Evolutionary conservation across 202 grass and related monocot genomes (phyloP).

Genomic region (Schoenoplectus tabernaemontani): DNA sequence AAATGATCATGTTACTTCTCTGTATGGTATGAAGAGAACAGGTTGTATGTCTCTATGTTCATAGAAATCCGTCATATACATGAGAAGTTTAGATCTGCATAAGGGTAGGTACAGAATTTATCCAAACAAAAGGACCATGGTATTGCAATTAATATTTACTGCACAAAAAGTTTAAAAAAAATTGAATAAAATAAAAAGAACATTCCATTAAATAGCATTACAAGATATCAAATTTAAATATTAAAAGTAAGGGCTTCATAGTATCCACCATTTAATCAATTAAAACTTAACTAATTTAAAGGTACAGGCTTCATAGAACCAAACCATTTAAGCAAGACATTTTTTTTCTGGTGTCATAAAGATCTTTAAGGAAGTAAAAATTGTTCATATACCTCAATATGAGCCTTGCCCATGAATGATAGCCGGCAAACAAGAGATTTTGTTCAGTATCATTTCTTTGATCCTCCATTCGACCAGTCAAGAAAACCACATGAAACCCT

Average conservation of each 20-base stretch:
- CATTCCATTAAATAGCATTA: too few species aligned
- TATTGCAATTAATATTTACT: neutral
- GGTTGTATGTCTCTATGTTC: neutral
- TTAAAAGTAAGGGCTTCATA: too few species aligned
- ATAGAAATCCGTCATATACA: neutral
- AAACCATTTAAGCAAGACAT: too few species aligned
- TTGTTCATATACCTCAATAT: slow-evolving; percentile 57
- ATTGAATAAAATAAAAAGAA: neutral
- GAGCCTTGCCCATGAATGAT: slow-evolving; percentile 60
- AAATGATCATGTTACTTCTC: neutral
- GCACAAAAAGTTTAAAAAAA: neutral
- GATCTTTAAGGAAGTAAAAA: neutral
- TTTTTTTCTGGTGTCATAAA: neutral
- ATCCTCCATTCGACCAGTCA: slow-evolving; percentile 65
- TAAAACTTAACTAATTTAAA: too few species aligned
- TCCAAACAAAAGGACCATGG: neutral
- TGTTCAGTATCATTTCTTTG: slow-evolving; percentile 53
- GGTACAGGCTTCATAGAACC: too few species aligned
- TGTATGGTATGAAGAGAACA: neutral
- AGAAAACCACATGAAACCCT: slow-evolving; percentile 71
- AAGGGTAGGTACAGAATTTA: neutral
- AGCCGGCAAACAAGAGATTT: slow-evolving; percentile 63
- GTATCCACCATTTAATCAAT: too few species aligned
- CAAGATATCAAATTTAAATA: neutral
- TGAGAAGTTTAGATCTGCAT: too few species aligned